Evolutionary conservation across 768 basidiomycete genomes (phyloP).

Genomic region (Agrocybe praecox): DNA sequence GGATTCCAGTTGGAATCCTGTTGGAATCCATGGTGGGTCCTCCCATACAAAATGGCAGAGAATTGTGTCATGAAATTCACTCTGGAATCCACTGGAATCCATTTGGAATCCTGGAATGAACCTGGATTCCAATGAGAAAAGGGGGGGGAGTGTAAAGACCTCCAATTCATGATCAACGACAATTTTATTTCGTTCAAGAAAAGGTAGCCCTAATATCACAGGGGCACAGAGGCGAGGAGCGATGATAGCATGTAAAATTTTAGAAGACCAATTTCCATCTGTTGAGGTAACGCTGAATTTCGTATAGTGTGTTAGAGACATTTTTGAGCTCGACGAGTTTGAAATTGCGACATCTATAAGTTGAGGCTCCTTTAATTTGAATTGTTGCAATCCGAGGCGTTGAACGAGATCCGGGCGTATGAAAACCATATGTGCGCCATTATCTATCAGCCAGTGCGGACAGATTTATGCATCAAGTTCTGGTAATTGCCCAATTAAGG

Average conservation of each 20-base stretch:
- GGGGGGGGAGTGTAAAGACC: no score
- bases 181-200: slow-evolving; percentile 33
- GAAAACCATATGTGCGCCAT: slow-evolving; percentile 23
- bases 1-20: no score
- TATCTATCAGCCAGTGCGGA: slow-evolving; percentile 1
- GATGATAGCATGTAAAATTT: slow-evolving; percentile 20
- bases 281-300: slow-evolving; percentile 16
- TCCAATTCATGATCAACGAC: slow-evolving; percentile 28
- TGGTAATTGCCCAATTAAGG: no score
- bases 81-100: no score
- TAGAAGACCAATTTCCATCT: slow-evolving; percentile 16
- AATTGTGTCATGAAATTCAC: no score
- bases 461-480: no score
- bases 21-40: no score
- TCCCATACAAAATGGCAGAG: no score
- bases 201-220: slow-evolving; percentile 35
- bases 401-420: slow-evolving; percentile 25
- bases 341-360: slow-evolving; percentile 10
- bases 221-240: slow-evolving; percentile 23
- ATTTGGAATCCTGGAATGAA: no score
- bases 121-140: no score
- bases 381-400: slow-evolving; percentile 2
- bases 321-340: neutral
- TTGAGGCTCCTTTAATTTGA: neutral
- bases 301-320: slow-evolving; percentile 13